phyloP scores from a whole-genome alignment of 441 rosid genomes.

The Adansonia madagascariensis region DNA sequence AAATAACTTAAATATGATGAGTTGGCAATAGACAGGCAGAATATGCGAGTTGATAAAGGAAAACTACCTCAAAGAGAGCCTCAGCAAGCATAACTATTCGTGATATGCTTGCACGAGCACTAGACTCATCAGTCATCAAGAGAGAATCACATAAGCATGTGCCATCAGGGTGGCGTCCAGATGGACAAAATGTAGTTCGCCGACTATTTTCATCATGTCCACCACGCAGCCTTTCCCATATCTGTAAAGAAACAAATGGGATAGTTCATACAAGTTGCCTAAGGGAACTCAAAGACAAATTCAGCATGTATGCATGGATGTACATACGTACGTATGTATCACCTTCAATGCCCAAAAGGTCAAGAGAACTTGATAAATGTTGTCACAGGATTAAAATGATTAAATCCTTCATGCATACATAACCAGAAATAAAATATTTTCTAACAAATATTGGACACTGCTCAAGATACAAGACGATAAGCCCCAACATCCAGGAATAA shows the following conservation, averaged over 20 bases:
- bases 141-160: constrained; percentile 63
- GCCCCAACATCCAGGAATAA: background rate
- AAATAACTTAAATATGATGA: background rate
- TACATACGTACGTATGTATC: background rate
- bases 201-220: constrained; percentile 47
- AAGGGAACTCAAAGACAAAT: constrained; percentile 6
- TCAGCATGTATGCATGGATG: background rate
- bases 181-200: constrained; percentile 50
- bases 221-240: constrained; percentile 67
- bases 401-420: background rate
- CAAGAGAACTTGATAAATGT: constrained; percentile 5
- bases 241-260: constrained; percentile 37
- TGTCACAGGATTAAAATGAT: background rate
- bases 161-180: constrained; percentile 65
- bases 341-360: background rate
- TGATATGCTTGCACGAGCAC: constrained; percentile 61
- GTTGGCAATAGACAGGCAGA: background rate
- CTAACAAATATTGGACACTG: background rate
- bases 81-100: constrained; percentile 80
- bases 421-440: background rate
- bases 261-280: background rate
- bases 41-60: constrained; percentile 17
- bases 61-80: constrained; percentile 70
- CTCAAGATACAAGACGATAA: background rate
- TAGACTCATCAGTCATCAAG: constrained; percentile 47